A percentile compares a stretch with the other conserved stretches of the same genome.
These are phyloP conservation scores for Arthrobotrys iridis DNA, from an alignment of 2,329 filamentous ascomycete species.

Conservation along the genomic window DNA sequence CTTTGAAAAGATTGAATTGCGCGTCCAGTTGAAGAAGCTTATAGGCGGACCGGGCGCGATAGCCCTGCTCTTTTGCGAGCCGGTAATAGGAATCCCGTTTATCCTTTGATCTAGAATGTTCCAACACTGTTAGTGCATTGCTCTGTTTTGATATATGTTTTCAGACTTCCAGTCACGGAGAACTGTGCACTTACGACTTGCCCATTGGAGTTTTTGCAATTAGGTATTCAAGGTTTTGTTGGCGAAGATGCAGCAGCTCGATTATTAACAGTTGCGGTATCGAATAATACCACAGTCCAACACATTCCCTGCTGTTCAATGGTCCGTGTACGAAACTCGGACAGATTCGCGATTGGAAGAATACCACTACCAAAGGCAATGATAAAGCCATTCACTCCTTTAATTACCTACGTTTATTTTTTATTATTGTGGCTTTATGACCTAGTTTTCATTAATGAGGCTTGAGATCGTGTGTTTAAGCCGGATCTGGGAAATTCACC, in stretches of 20 bases:
- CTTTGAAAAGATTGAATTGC: slow-evolving; percentile 91
- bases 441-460: too few relatives aligned
- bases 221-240: slow-evolving; percentile 1
- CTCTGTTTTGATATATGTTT: background rate
- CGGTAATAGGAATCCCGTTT: slow-evolving; percentile 98
- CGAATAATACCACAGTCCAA: too few relatives aligned
- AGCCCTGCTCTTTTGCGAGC: slow-evolving; percentile 97
- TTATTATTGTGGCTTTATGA: too few relatives aligned
- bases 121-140: background rate
- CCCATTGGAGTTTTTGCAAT: slow-evolving; percentile 27
- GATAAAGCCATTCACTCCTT: too few relatives aligned
- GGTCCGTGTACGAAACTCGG: too few relatives aligned
- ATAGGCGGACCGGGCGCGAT: slow-evolving; percentile 94
- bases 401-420: too few relatives aligned
- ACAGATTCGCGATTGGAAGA: too few relatives aligned
- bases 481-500: too few relatives aligned
- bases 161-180: background rate
- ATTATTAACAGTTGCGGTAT: background rate
- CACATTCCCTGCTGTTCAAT: too few relatives aligned
- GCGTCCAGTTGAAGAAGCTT: slow-evolving; percentile 95
- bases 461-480: too few relatives aligned
- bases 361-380: too few relatives aligned
- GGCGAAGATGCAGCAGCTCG: background rate
- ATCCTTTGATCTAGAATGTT: slow-evolving; percentile 71
- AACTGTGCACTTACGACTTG: slow-evolving; percentile 44